phyloP scores from a whole-genome alignment of 352 stramenopile genomes.

The Globisporangium cylindrosporum region DNA sequence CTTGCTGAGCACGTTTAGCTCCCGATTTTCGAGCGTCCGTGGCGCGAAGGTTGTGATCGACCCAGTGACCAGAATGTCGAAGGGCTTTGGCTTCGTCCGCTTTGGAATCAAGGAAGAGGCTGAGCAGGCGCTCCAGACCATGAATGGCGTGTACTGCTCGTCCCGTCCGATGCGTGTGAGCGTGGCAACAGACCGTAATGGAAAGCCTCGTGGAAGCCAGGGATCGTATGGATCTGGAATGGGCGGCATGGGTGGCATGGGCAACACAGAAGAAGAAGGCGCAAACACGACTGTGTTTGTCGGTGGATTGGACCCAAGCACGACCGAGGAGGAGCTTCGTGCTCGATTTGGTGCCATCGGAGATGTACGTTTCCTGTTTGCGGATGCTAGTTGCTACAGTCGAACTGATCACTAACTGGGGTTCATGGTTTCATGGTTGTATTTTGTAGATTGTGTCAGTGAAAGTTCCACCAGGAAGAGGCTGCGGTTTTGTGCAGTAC shows the following conservation, averaged over 20 bases:
- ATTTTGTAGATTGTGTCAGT: slow-evolving; percentile 61
- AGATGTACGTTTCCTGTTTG: slow-evolving; percentile 42
- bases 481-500: slow-evolving; percentile 91
- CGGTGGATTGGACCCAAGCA: slow-evolving; percentile 77
- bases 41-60: slow-evolving; percentile 91
- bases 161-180: slow-evolving; percentile 88
- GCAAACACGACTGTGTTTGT: slow-evolving; percentile 92
- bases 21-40: slow-evolving; percentile 77
- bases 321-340: slow-evolving; percentile 84
- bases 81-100: slow-evolving; percentile 91
- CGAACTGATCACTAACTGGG: background rate
- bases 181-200: slow-evolving; percentile 83
- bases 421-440: background rate
- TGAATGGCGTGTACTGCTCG: slow-evolving; percentile 89
- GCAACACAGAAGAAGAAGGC: slow-evolving; percentile 47
- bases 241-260: slow-evolving; percentile 7
- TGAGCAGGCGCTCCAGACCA: slow-evolving; percentile 84
- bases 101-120: slow-evolving; percentile 88
- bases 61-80: slow-evolving; percentile 84
- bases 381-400: background rate
- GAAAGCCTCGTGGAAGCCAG: slow-evolving; percentile 29
- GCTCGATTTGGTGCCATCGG: slow-evolving; percentile 76
- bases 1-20: slow-evolving; percentile 81
- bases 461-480: slow-evolving; percentile 84
- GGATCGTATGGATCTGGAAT: slow-evolving; percentile 19